Percentiles rank a stretch among this genome's conserved stretches.
Conservation (phyloP, 805 yeast species). For the Yamadazyma takamatsuzukensis region DNA sequence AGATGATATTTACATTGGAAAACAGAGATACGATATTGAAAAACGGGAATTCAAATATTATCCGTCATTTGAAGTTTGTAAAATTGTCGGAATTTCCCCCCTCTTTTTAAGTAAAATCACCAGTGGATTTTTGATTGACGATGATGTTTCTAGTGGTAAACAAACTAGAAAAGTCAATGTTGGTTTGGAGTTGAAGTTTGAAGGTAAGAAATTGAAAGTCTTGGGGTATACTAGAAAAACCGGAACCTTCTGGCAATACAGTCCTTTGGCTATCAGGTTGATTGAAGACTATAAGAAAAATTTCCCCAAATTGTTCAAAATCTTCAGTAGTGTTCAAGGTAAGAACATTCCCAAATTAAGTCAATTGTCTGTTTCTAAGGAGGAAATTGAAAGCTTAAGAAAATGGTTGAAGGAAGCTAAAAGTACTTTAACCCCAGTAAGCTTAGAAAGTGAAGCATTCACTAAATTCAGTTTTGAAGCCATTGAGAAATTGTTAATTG, state of each 20-base stretch:
- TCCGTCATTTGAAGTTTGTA: slow-evolving; percentile 64
- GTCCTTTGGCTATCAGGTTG: slow-evolving; percentile 67
- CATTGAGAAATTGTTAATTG: slow-evolving; percentile 57
- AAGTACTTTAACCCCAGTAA: slow-evolving; percentile 52
- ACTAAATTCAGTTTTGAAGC: slow-evolving; percentile 61
- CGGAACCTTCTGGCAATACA: slow-evolving; percentile 66
- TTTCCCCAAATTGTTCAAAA: slow-evolving; percentile 60
- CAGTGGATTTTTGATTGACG: slow-evolving; percentile 62
- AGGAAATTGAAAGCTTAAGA: slow-evolving; percentile 40
- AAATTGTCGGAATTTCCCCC: slow-evolving; percentile 52
- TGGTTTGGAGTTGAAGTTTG: slow-evolving; percentile 84
- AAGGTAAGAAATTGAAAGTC: slow-evolving; percentile 73
- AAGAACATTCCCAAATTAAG: slow-evolving; percentile 34
- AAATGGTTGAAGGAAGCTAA: slow-evolving; percentile 50
- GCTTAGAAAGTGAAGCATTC: slow-evolving; percentile 75
- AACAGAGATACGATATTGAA: slow-evolving; percentile 56
- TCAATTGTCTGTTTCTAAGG: slow-evolving; percentile 37
- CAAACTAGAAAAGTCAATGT: slow-evolving; percentile 54
- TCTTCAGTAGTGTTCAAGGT: slow-evolving; percentile 25
- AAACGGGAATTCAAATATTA: slow-evolving; percentile 51
- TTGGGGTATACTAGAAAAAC: slow-evolving; percentile 75
- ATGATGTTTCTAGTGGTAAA: slow-evolving; percentile 36
- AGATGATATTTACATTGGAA: slow-evolving; percentile 66
- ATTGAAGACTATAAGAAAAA: slow-evolving; percentile 54
- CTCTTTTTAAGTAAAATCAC: slow-evolving; percentile 74